A percentile compares a stretch with the other conserved stretches of the same genome.
Evolutionary conservation across 768 basidiomycete species (phyloP).

Genomic region (Lentinus brumalis): DNA sequence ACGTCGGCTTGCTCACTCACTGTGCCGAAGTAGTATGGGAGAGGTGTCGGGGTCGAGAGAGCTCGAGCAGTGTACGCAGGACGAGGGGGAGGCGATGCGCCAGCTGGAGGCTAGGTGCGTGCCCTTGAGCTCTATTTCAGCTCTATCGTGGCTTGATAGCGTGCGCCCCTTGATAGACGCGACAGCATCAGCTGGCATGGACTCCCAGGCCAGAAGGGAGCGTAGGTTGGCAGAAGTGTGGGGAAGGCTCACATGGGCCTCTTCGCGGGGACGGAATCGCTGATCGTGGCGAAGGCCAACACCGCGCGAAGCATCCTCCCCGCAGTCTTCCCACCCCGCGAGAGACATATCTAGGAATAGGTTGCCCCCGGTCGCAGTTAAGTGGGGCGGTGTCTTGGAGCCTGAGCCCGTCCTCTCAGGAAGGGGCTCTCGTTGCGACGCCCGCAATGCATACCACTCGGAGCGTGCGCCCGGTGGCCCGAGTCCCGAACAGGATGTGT

Average conservation of each 20-base stretch:
- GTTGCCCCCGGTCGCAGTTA: not conserved
- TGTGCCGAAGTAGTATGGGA: not conserved
- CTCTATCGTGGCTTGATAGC: not conserved
- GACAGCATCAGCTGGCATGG: constrained; percentile 13
- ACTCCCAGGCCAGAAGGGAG: not conserved
- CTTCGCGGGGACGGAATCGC: constrained; percentile 9
- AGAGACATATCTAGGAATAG: not conserved
- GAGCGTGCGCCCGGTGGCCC: not conserved
- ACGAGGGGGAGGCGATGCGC: not conserved
- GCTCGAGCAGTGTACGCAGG: not conserved
- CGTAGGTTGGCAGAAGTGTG: constrained; percentile 7
- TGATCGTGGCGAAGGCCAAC: constrained; percentile 13
- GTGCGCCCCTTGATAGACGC: constrained; percentile 10
- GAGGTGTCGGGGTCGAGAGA: not conserved
- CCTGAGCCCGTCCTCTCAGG: not conserved
- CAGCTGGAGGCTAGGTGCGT: not conserved
- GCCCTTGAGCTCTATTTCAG: not conserved
- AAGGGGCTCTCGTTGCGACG: not conserved
- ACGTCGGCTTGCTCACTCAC: not conserved
- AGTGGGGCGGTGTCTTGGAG: not conserved
- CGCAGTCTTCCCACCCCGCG: constrained; percentile 9
- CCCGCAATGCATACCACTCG: not conserved
- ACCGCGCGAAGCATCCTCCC: constrained; percentile 2
- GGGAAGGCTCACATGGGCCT: constrained; percentile 3
- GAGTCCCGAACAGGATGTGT: not conserved